These are phyloP conservation scores for Ogataea wickerhamii DNA, from an alignment of 805 yeast species.

Conservation along the genomic window DNA sequence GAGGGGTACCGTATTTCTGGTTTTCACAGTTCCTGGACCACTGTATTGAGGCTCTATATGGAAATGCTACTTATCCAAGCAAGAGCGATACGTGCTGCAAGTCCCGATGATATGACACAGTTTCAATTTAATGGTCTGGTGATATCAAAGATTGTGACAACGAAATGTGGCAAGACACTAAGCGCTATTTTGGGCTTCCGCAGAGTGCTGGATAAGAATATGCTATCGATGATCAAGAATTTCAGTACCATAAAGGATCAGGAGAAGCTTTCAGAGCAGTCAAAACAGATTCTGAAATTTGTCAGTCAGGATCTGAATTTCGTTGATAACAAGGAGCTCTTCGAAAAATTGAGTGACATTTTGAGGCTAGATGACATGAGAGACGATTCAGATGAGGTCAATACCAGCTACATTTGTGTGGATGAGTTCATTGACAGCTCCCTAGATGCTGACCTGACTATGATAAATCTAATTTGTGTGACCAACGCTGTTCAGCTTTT, in stretches of 20 bases:
- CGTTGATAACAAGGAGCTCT: slow-evolving; percentile 19
- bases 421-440: slow-evolving; percentile 26
- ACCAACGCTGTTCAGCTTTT: slow-evolving; percentile 23
- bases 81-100: slow-evolving; percentile 5
- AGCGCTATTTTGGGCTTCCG: slow-evolving; percentile 12
- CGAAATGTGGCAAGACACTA: slow-evolving; percentile 14
- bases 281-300: slow-evolving; percentile 16
- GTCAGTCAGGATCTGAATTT: slow-evolving; percentile 22
- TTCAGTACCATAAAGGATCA: slow-evolving; percentile 11
- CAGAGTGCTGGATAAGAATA: slow-evolving; percentile 13
- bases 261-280: slow-evolving; percentile 12
- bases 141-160: slow-evolving; percentile 16
- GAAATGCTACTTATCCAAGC: slow-evolving; percentile 15
- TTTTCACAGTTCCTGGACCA: slow-evolving; percentile 12
- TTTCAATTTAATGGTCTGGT: slow-evolving; percentile 25
- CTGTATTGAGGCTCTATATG: slow-evolving; percentile 14
- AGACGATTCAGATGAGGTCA: slow-evolving; percentile 2
- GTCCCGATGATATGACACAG: slow-evolving; percentile 18
- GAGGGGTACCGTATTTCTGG: slow-evolving; percentile 4
- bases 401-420: slow-evolving; percentile 19
- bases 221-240: slow-evolving; percentile 17
- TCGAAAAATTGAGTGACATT: slow-evolving; percentile 22
- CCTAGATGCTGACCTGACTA: slow-evolving; percentile 20
- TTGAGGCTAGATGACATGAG: slow-evolving; percentile 12
- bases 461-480: slow-evolving; percentile 24